Evolutionary conservation across 1,284 basidiomycete genomes (phyloP).

Genomic region (Apiotrichum mycotoxinovorans): DNA sequence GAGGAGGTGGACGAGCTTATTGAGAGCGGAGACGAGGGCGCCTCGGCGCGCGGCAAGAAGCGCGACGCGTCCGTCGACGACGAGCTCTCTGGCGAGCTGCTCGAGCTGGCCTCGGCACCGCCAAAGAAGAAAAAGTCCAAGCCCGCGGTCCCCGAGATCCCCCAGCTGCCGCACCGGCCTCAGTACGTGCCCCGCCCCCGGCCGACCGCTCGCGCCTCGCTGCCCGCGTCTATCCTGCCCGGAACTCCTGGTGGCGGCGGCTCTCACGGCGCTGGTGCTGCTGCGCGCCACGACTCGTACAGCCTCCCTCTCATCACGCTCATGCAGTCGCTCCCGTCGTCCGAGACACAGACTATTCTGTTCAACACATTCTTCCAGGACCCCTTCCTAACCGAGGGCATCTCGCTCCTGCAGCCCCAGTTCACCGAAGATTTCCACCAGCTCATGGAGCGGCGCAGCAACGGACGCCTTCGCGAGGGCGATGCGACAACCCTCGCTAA

Average conservation of each 20-base stretch:
- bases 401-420: constrained; percentile 41
- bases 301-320: constrained; percentile 30
- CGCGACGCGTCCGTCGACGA: constrained; percentile 31
- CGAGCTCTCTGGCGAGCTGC: constrained; percentile 32
- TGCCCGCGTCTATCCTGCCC: constrained; percentile 2
- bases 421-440: constrained; percentile 36
- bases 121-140: constrained; percentile 39
- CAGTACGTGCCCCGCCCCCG: constrained; percentile 6
- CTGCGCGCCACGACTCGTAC: constrained; percentile 31
- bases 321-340: constrained; percentile 34
- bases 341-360: constrained; percentile 37
- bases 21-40: constrained; percentile 26
- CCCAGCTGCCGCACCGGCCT: constrained; percentile 4
- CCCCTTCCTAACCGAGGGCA: constrained; percentile 44
- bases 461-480: constrained; percentile 27
- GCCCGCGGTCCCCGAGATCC: constrained; percentile 1
- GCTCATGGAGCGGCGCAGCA: constrained; percentile 28
- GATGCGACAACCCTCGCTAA: constrained; percentile 45
- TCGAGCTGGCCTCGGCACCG: constrained; percentile 38
- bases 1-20: constrained; percentile 34
- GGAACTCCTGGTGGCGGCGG: background rate
- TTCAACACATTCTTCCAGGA: constrained; percentile 44
- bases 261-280: background rate
- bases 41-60: constrained; percentile 24
- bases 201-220: constrained; percentile 2